A percentile compares a stretch with the other conserved stretches of the same genome.
Evolutionary conservation across 1,284 basidiomycete species (phyloP).

Genomic region (Apiotrichum gracile): DNA sequence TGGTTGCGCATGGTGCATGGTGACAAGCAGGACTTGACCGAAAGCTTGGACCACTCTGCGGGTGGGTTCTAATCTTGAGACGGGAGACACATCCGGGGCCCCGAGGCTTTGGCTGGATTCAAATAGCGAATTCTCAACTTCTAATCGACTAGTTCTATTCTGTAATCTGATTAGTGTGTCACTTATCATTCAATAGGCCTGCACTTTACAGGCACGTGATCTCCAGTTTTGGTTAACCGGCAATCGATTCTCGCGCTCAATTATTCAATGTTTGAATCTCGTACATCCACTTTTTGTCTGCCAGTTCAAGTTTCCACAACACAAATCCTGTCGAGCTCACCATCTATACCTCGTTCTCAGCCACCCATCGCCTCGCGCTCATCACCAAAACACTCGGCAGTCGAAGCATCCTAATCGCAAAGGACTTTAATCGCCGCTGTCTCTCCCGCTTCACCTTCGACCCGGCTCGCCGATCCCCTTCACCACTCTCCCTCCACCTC

Average conservation of each 20-base stretch:
- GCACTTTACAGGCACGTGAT: not conserved
- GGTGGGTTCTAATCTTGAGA: too few species aligned
- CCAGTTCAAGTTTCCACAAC: not conserved
- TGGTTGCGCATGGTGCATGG: too few species aligned
- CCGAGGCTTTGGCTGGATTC: too few species aligned
- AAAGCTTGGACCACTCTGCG: too few species aligned
- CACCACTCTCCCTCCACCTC: not conserved
- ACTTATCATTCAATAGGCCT: too few species aligned
- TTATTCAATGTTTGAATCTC: too few species aligned
- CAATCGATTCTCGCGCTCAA: not conserved
- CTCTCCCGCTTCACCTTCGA: not conserved
- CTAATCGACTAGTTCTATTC: too few species aligned
- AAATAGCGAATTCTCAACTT: too few species aligned
- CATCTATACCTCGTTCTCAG: not conserved
- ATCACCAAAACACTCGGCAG: not conserved
- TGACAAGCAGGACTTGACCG: too few species aligned
- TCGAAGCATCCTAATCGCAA: too few species aligned
- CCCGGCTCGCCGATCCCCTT: not conserved
- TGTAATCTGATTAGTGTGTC: too few species aligned
- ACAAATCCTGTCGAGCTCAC: not conserved
- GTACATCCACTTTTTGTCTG: conserved; percentile 4
- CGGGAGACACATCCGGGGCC: too few species aligned
- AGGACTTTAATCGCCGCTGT: not conserved
- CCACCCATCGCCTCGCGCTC: not conserved
- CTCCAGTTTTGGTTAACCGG: not conserved